Conservation (phyloP, 2,329 filamentous ascomycete genomes). For the Coniochaeta sp. region DNA sequence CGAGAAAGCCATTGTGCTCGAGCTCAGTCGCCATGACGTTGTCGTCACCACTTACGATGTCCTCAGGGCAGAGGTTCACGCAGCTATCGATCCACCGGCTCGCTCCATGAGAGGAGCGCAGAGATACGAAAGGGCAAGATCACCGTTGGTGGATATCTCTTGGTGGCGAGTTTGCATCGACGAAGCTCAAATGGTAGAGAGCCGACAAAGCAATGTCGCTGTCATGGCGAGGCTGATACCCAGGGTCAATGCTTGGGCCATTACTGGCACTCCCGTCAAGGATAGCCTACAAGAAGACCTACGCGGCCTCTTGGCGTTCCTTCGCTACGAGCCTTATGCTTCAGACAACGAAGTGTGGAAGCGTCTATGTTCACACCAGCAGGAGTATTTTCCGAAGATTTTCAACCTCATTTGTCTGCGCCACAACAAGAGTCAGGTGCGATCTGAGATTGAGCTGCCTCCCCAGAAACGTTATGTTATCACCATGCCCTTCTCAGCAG, state of each 20-base stretch:
- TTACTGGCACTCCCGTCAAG: conserved; percentile 84
- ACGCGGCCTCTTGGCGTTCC: conserved; percentile 72
- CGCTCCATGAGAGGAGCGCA: conserved; percentile 59
- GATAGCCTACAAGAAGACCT: conserved; percentile 57
- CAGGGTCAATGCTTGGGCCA: conserved; percentile 80
- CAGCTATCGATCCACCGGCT: conserved; percentile 60
- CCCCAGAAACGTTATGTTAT: conserved; percentile 80
- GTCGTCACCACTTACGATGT: conserved; percentile 61
- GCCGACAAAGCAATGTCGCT: conserved; percentile 75
- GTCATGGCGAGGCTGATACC: conserved; percentile 73
- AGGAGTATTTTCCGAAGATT: conserved; percentile 57
- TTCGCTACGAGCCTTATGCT: conserved; percentile 71
- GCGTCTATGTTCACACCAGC: conserved; percentile 52
- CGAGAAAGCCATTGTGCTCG: conserved; percentile 30
- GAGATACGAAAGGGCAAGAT: conserved; percentile 58
- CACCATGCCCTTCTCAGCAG: conserved; percentile 78
- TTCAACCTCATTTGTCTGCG: conserved; percentile 69
- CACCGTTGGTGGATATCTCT: conserved; percentile 69
- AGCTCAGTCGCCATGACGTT: conserved; percentile 46
- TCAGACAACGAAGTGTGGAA: conserved; percentile 59
- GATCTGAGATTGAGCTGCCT: conserved; percentile 72
- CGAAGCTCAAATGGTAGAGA: conserved; percentile 90
- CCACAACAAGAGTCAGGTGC: conserved; percentile 76
- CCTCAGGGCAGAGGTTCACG: conserved; percentile 74
- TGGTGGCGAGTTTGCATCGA: conserved; percentile 83